phyloP scores from a whole-genome alignment of 2,329 filamentous ascomycete genomes.

The Fusarium papillatum region DNA sequence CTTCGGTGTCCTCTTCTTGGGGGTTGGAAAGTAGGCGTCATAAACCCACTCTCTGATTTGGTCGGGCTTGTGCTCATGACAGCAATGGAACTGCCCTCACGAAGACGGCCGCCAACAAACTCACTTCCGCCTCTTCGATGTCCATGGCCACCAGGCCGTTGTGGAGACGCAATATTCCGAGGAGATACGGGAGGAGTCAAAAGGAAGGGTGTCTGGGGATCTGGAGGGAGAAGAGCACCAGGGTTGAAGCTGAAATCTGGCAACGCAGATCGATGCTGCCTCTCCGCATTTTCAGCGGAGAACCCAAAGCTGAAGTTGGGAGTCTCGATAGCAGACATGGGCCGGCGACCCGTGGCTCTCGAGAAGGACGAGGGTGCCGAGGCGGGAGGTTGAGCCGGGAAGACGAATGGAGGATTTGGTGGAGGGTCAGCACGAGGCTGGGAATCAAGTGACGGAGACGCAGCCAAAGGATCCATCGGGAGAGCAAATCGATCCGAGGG shows the following conservation, averaged over 20 bases:
- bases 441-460: constrained; percentile 28
- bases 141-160: constrained; percentile 74
- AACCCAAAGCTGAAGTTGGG: constrained; percentile 49
- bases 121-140: constrained; percentile 89
- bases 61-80: constrained; percentile 79
- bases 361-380: constrained; percentile 63
- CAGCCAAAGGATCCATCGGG: constrained; percentile 33
- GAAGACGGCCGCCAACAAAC: constrained; percentile 82
- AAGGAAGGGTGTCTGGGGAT: constrained; percentile 51
- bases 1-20: constrained; percentile 79
- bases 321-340: constrained; percentile 66
- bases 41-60: constrained; percentile 70
- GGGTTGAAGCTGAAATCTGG: constrained; percentile 71
- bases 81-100: constrained; percentile 69
- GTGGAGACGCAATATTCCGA: constrained; percentile 65
- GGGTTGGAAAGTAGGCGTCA: constrained; percentile 67
- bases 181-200: constrained; percentile 70
- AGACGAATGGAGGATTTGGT: constrained; percentile 76
- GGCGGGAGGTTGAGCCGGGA: constrained; percentile 65
- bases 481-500: constrained; percentile 41
- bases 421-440: constrained; percentile 51
- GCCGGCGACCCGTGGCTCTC: constrained; percentile 63
- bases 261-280: constrained; percentile 52
- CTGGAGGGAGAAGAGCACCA: constrained; percentile 60
- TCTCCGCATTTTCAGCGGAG: constrained; percentile 46